Base-by-base conservation (phyloP, 495 filamentous ascomycete species). In the Penicillium ochrochloron region DNA sequence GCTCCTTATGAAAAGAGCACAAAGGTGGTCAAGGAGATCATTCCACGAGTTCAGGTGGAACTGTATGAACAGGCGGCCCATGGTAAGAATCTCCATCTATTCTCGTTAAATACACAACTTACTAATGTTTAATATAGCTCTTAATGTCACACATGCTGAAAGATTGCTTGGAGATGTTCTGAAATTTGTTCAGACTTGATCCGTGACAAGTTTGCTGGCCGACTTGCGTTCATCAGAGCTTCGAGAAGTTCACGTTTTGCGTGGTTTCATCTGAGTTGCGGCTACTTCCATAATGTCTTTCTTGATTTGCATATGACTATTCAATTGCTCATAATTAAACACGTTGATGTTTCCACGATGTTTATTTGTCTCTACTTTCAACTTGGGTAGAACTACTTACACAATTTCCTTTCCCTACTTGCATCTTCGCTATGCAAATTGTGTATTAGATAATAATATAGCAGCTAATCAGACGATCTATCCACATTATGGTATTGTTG, bases 11-110 rank as follows among this genome's bases (percentile, higher is more conserved):
- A 58, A 12, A 27, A 17, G 34, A 58, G 55, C 15, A 29, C 37
- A 5, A 58, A 42, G 55, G 6, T 58, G 14, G 21, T 58, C 11
- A 44, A 58, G 34, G 55, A 58, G 25, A 41, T 39, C 7, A 27
- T 58, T 6, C 37, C 55, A 5, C n/a, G 55, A 31, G 35, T 21
- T 42, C 23, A 58, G 34, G 55, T 58, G 37, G 23, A 42, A 10
- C 35, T 58, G 5, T 58, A 42, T 58, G 55, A 41, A 9, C 15
- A 58, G 37, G 34, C 11, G 11, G 55, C 37, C 1, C 53, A 56
- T 56, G 53, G 53, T 56, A 25, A 21, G 31, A 10, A 33, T 37
- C 3, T 25, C 37, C 21, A 14, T 25, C 11, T 58, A 2, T 58
- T 23, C 15, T 41, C 21, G 17, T 10, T 1, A 23, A n/a, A 11